phyloP scores from a whole-genome alignment of 164 flowering plant genomes.

The Kingdonia uniflora region DNA sequence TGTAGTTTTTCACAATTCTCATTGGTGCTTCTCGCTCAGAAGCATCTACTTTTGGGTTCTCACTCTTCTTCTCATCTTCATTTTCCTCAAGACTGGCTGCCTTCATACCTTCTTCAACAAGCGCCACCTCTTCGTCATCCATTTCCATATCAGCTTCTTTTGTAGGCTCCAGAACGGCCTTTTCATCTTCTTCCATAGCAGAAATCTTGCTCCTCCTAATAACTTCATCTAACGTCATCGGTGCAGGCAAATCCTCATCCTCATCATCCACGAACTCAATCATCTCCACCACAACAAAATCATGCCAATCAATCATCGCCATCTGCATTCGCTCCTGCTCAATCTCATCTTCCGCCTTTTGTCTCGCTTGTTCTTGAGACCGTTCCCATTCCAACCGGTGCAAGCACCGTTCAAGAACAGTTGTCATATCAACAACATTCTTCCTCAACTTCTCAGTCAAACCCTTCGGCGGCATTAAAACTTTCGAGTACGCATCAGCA shows the following conservation, averaged over 20 bases:
- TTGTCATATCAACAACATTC: slow-evolving; percentile 73
- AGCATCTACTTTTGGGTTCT: slow-evolving; percentile 16
- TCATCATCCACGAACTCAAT: slow-evolving; percentile 98
- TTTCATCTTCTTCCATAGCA: slow-evolving; percentile 41
- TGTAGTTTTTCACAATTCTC: slow-evolving; percentile 98
- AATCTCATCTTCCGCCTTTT: slow-evolving; percentile 92
- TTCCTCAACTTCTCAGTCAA: slow-evolving; percentile 69
- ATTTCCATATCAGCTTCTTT: slow-evolving; percentile 95
- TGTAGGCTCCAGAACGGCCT: slow-evolving; percentile 63
- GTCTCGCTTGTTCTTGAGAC: slow-evolving; percentile 96
- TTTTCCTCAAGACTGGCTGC: slow-evolving; percentile 72
- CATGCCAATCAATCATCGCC: slow-evolving; percentile 99
- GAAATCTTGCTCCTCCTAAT: slow-evolving; percentile 88
- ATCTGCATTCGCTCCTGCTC: slow-evolving; percentile 89
- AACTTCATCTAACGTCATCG: slow-evolving; percentile 96
- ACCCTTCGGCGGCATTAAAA: slow-evolving; percentile 90
- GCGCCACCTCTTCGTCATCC: slow-evolving; percentile 96
- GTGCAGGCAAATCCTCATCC: slow-evolving; percentile 92
- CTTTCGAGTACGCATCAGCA: slow-evolving; percentile 92
- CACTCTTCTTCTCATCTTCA: slow-evolving; percentile 38
- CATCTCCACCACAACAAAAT: slow-evolving; percentile 90
- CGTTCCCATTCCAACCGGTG: slow-evolving; percentile 94
- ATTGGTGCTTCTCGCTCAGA: slow-evolving; percentile 83
- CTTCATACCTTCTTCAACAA: slow-evolving; percentile 92
- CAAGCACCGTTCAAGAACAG: slow-evolving; percentile 85